Evolutionary conservation across 2,329 filamentous ascomycete species (phyloP), one percentile per base, ranked within the genome.

Genomic region (Penicillium sp.): DNA sequence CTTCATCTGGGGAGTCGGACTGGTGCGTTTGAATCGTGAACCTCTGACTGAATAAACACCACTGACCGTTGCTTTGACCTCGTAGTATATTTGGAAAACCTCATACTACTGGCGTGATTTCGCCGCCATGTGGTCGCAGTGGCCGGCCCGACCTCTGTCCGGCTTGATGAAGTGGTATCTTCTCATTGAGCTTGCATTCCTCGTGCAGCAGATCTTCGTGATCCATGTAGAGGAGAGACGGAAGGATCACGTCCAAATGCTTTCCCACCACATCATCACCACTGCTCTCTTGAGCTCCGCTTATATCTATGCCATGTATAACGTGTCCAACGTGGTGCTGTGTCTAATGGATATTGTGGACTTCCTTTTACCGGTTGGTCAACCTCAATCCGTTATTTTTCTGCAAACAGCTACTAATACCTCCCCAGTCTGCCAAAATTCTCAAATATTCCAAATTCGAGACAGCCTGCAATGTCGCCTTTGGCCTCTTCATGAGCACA

Each of bases 161-260:
- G 86, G 87, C 8, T 73, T 90, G 11, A 84, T 89, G 76, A 97
- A 97, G 78, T 85, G 84, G 73, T 99, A 99, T 74, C 90, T 96
- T 67, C 81, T 99, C 30, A 87, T 87, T 13, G 92, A 97, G 72
- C 89, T 92, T 75, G 87, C 88, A 23, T 97, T 97, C 74, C 97
- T 91, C 88, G 74, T 97, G 44, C 93, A 97, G 76, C 92, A 96
- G 76, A 89, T 97, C 61, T 79, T 97, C 30, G 90, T 97, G 54
- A 90, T 97, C 71, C 88, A 97, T 74, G 91, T 97, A 56, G 94
- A 99, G 75, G 90, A 95, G 75, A 85, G 89, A 61, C 84, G 94
- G 67, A 97, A 97, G 77, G 94, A 99, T 67, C 88, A 97, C 74
- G 89, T 85, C 78, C 93, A 97, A 74, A 97, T 97, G 94, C 85